These are phyloP conservation scores for Lablab purpureus DNA, from an alignment of 306 rosid species.

Conservation along the genomic window DNA sequence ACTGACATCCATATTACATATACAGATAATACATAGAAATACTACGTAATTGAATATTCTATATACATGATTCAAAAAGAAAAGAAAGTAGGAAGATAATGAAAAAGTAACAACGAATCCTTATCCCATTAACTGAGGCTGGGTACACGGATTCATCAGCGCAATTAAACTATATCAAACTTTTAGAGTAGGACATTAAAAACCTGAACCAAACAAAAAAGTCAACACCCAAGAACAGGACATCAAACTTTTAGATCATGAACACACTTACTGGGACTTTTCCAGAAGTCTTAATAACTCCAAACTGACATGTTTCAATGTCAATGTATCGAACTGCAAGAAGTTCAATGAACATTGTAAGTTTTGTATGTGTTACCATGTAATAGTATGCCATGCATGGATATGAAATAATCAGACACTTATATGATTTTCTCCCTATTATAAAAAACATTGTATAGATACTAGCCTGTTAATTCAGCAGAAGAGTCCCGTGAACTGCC, in stretches of 20 bases:
- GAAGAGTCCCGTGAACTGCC: slow-evolving; percentile 74
- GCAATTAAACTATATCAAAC: slow-evolving; percentile 13
- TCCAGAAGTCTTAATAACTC: slow-evolving; percentile 81
- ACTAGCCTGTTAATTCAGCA: slow-evolving; percentile 72
- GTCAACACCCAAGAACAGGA: slow-evolving; percentile 35
- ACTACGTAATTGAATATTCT: slow-evolving; percentile 13
- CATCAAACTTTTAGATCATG: slow-evolving; percentile 33
- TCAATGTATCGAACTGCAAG: slow-evolving; percentile 83
- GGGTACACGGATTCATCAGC: slow-evolving; percentile 26
- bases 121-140: slow-evolving; percentile 28
- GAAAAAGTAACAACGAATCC: slow-evolving; percentile 39
- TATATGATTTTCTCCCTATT: slow-evolving; percentile 8
- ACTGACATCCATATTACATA: slow-evolving; percentile 26
- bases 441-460: slow-evolving; percentile 40
- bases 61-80: slow-evolving; percentile 32
- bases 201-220: slow-evolving; percentile 33
- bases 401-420: slow-evolving; percentile 32
- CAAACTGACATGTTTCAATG: slow-evolving; percentile 67
- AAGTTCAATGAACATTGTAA: slow-evolving; percentile 49
- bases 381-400: slow-evolving; percentile 17
- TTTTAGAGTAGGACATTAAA: slow-evolving; percentile 30
- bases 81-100: slow-evolving; percentile 24
- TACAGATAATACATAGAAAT: slow-evolving; percentile 30
- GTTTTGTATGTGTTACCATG: slow-evolving; percentile 34
- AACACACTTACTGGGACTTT: slow-evolving; percentile 77